Base-by-base conservation (phyloP, 805 yeast genomes). In the Barnettozyma populi region DNA sequence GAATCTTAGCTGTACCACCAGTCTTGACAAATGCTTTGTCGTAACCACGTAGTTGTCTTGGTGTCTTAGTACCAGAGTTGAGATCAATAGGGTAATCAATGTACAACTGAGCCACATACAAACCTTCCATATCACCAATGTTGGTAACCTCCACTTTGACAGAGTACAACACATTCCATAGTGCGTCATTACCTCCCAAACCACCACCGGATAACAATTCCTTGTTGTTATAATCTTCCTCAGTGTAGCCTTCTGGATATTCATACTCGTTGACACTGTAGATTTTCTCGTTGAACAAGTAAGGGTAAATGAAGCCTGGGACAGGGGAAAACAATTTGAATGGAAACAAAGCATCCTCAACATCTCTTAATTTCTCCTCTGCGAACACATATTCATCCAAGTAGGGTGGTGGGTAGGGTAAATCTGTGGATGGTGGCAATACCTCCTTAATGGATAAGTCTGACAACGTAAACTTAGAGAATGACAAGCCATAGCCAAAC, bases 221-320 rank as follows among this genome's bases (percentile, higher is more conserved):
- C 16, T 34, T n/a, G 20, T 34, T 34, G 20, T 48, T 49, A 34
- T 45, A 54, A 20, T 63, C 71, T 19, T 57, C 60, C 18, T 62
- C 64, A 1, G 66, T 53, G 55, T 69, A 71, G 1, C 68, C 68
- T 18, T 56, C 62, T 4, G 75, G 73, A 46, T 69, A 71, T 37
- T 62, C 62, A 42, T 61, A 69, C 14, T 56, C 64, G 38, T 53
- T 54, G 19, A 50, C 58, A 41, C 63, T 49, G 54, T 66, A 53
- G 44, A 65, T 53, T 36, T 63, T 61, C 37, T 60, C 63, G 24
- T 59, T 53, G 47, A 64, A 67, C 20, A 78, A 60, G 56, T 76
- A 79, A 0, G 84, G 83, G 53, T 79, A 79, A n/a, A 78, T 73
- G 56, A 62, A 74, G 1, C 82, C 80, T 1, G 80, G 80, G 20